A percentile compares a stretch with the other conserved stretches of the same genome.
phyloP scores from a whole-genome alignment of 1,284 basidiomycete species.

The Neolentinus lepideus region DNA sequence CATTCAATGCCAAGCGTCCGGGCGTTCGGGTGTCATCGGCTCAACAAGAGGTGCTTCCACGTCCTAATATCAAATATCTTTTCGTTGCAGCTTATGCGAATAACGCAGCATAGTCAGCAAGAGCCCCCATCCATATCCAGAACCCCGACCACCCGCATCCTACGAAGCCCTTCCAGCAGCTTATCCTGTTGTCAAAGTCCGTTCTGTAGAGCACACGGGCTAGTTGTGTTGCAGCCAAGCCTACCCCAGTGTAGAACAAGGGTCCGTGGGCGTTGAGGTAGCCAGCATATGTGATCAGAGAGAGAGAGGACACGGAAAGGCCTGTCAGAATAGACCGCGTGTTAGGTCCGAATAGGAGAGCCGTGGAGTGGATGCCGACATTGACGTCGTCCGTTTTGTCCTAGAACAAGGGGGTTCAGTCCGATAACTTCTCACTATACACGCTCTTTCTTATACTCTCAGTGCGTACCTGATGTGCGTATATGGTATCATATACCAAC shows the following conservation, averaged over 20 bases:
- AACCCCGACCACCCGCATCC: constrained; percentile 88
- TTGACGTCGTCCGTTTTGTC: constrained; percentile 90
- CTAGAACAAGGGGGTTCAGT: constrained; percentile 29
- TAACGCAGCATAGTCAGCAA: constrained; percentile 64
- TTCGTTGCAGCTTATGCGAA: constrained; percentile 1
- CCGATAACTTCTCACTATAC: neutral
- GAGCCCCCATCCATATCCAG: constrained; percentile 82
- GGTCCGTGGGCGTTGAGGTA: constrained; percentile 70
- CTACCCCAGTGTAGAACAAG: constrained; percentile 77
- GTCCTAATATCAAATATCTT: no score
- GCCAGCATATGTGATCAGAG: constrained; percentile 74
- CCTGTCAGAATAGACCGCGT: constrained; percentile 74
- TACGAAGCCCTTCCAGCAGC: constrained; percentile 90
- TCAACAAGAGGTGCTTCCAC: no score
- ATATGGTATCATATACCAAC: constrained; percentile 95
- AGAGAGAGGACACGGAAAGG: constrained; percentile 73
- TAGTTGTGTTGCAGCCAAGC: constrained; percentile 73
- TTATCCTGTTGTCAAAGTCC: constrained; percentile 72
- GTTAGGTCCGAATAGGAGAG: constrained; percentile 78
- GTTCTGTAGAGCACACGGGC: constrained; percentile 75
- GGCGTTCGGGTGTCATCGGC: no score
- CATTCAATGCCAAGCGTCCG: no score
- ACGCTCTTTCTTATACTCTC: neutral
- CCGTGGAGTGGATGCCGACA: constrained; percentile 91
- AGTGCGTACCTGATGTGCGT: constrained; percentile 83